Evolutionary conservation across 805 yeast species (phyloP).

Genomic region (Monosporozyma servazzii): DNA sequence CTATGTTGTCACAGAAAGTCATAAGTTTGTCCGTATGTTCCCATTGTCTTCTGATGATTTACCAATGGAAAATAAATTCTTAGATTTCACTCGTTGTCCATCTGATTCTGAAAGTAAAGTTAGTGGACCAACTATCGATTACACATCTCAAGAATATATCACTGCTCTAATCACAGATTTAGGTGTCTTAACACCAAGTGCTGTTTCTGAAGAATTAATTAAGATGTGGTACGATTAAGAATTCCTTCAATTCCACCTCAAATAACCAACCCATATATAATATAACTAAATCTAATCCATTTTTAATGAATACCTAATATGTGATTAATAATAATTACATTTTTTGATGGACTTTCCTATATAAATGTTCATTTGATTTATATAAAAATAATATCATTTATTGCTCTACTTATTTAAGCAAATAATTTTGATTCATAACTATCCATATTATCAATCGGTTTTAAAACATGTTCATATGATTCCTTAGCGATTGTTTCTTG

Average conservation of each 20-base stretch:
- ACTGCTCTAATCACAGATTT: constrained; percentile 94
- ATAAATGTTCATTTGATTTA: neutral
- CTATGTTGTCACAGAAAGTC: constrained; percentile 89
- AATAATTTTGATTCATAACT: constrained; percentile 22
- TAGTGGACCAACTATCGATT: constrained; percentile 62
- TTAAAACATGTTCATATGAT: constrained; percentile 16
- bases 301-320: neutral
- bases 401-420: constrained; percentile 2
- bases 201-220: constrained; percentile 95
- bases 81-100: constrained; percentile 34
- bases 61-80: constrained; percentile 46
- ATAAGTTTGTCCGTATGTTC: constrained; percentile 91
- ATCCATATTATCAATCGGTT: constrained; percentile 18
- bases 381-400: neutral
- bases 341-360: neutral
- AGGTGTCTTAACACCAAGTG: constrained; percentile 95
- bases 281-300: neutral
- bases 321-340: neutral
- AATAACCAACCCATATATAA: neutral
- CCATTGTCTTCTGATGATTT: constrained; percentile 90
- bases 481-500: constrained; percentile 18
- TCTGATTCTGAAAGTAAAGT: constrained; percentile 27
- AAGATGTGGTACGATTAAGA: constrained; percentile 90
- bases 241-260: neutral
- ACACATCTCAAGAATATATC: constrained; percentile 90